Percentiles rank a stretch among this genome's conserved stretches.
phyloP scores from a whole-genome alignment of 2,329 filamentous ascomycete genomes.

The Alternaria atra region DNA sequence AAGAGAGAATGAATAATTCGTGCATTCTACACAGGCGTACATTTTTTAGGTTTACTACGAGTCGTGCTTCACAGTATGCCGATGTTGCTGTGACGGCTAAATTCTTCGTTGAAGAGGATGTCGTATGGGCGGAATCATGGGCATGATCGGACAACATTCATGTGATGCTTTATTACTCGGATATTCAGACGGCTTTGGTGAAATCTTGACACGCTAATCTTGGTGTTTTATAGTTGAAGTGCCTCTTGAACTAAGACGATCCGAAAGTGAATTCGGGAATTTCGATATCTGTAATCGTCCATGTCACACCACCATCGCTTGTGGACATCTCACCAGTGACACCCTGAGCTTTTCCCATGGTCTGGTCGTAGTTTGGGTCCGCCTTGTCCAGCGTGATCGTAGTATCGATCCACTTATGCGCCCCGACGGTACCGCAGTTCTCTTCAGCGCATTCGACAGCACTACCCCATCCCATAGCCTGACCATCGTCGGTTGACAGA shows the following conservation, averaged over 20 bases:
- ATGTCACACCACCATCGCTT: constrained; percentile 55
- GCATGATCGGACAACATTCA: no score
- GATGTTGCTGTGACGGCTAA: no score
- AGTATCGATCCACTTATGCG: constrained; percentile 55
- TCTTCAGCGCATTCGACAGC: constrained; percentile 54
- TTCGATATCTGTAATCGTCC: constrained; percentile 54
- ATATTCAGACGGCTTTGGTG: no score
- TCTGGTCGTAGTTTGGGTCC: constrained; percentile 54
- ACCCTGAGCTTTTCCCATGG: constrained; percentile 49
- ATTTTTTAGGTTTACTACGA: no score
- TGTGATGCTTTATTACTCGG: no score
- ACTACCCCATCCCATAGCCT: constrained; percentile 56
- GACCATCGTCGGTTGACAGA: constrained; percentile 56
- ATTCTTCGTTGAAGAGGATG: no score
- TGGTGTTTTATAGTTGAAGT: not conserved
- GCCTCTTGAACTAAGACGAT: not conserved
- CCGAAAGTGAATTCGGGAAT: constrained; percentile 33
- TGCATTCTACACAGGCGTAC: no score
- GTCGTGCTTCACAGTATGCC: no score
- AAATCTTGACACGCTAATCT: not conserved
- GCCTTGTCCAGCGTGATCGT: constrained; percentile 47
- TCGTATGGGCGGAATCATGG: no score
- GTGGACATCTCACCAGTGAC: constrained; percentile 56
- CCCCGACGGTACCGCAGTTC: constrained; percentile 54
- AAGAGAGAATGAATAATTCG: no score